A percentile compares a stretch with the other conserved stretches of the same genome.
phyloP scores from a whole-genome alignment of 352 stramenopile species.

The Thalassiosira pacifica region DNA sequence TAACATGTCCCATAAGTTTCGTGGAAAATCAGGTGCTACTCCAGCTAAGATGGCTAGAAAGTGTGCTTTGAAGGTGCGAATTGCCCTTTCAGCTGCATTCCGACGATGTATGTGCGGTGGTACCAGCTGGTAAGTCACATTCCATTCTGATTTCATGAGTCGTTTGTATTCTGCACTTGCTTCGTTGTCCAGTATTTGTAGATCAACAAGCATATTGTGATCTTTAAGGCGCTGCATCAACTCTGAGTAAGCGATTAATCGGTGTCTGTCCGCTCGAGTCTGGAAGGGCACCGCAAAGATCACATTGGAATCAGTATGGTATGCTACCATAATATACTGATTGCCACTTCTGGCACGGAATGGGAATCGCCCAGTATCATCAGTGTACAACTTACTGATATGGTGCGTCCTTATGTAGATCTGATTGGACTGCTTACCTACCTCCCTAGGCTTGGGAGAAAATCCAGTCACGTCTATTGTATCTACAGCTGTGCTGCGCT shows the following conservation, averaged over 20 bases:
- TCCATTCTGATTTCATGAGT: neutral
- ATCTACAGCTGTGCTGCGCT: too few species aligned
- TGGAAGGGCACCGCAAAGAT: neutral
- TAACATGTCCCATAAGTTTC: neutral
- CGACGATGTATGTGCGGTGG: constrained; percentile 41
- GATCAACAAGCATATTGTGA: constrained; percentile 11
- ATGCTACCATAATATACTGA: constrained; percentile 22
- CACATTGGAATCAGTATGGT: neutral
- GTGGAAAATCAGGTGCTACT: neutral
- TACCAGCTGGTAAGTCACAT: neutral
- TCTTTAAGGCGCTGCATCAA: neutral
- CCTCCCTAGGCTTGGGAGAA: too few species aligned
- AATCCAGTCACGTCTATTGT: too few species aligned
- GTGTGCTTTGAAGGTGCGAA: constrained; percentile 27
- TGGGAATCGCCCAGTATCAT: constrained; percentile 60
- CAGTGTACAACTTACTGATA: constrained; percentile 45
- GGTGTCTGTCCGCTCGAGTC: neutral
- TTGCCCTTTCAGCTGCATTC: constrained; percentile 52
- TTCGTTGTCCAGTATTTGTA: constrained; percentile 29
- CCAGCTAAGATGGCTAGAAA: neutral
- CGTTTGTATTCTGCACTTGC: neutral
- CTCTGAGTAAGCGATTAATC: neutral
- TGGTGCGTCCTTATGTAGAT: too few species aligned
- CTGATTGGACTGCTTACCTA: too few species aligned
- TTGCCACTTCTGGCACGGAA: constrained; percentile 48